Evolutionary conservation across 108 stramenopile species (phyloP), one percentile per base, ranked within the genome.

Genomic region (Mediolabrus comicus): DNA sequence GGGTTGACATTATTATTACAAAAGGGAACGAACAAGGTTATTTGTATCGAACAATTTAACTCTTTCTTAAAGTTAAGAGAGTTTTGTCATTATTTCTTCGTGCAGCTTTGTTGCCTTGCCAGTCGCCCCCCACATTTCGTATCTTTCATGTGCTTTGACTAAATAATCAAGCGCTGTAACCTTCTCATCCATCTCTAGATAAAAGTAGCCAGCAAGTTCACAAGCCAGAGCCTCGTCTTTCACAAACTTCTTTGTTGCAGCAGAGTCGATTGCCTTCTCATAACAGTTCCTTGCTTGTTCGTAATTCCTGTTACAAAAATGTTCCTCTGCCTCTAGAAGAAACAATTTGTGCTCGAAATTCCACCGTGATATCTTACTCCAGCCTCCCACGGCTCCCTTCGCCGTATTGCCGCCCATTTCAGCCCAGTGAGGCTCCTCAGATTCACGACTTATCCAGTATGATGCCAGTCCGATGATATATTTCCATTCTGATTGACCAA

Each of bases 211-310:
- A 7, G 59, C 43, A 3, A 62, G 41, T 36, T 74, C 66, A 17
- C 41, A 33, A 16, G 73, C 73, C 34, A 74, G 26, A 0, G 73
- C 73, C 28, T 74, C 58, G 9, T 67, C 73, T 10, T 68, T 33
- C 10, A 74, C 24, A 31, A 67, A 74, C 24, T 39, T 59, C 49
- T 74, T 56, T 12, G 49, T 24, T 12, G 19, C n/a, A 1, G 73
- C 67, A 14, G 25, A 55, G 28, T 56, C 28, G 19, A 69, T 75
- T 17, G 74, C 74, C 25, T 52, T 62, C 13, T 35, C 36, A 33
- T 75, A 67, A 12, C 29, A 36, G 3, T 7, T 35, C 24, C 4
- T 49, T 0, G 73, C 66, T 7, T 38, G 49, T 3, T 59, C 65
- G 27, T 39, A 36, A 10, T 60, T 33, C n/a, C 34, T 28, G 46